Base-by-base conservation (phyloP, 352 stramenopile species). In the Phytophthora colocasiae region DNA sequence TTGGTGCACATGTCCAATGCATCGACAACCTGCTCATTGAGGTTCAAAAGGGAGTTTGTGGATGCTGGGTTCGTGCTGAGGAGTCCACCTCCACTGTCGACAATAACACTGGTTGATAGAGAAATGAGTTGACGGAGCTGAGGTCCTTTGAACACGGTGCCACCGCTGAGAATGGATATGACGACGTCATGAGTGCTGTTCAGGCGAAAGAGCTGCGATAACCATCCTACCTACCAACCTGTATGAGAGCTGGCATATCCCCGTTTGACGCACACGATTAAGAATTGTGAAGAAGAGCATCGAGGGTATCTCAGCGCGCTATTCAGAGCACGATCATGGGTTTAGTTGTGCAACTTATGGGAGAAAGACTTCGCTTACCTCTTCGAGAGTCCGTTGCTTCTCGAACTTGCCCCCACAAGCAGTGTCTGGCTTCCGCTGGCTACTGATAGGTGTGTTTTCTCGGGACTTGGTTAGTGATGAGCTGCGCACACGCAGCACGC, bases 201-300 rank as follows among this genome's bases (percentile, higher is more conserved):
- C 6, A 8, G 27, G 27, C 6, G 27, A 36, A 36, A 36, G 31
- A 14, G 31, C 9, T 36, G 9, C 12, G 9, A 36, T 2, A 36
- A 31, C 2, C 41, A 14, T 10, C 24, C n/a, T 3, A 7, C 22
- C 34, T 17, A 19, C 61, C 3, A 59, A 89, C 84, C 74, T 83
- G 46, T 75, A 74, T 0, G 83, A 83, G 38, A 92, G 73, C 44
- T 92, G 85, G 22, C 85, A 85, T 24, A 92, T 75, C 5, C 85
- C 85, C 9, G 63, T 82, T 58, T 83, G 73, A 4, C 85, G 85
- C 24, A 90, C 82, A 14, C 81, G 79, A 36, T 89, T 91, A 14
- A 93, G 78, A 29, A 93, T 10, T 19, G 83, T 89, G 56, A 86
- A 93, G 57, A 91, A 93, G 10, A 91, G 60, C 26, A 92, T 72